Base-by-base conservation (phyloP, 495 filamentous ascomycete genomes). In the Lophiostoma macrostomum region DNA sequence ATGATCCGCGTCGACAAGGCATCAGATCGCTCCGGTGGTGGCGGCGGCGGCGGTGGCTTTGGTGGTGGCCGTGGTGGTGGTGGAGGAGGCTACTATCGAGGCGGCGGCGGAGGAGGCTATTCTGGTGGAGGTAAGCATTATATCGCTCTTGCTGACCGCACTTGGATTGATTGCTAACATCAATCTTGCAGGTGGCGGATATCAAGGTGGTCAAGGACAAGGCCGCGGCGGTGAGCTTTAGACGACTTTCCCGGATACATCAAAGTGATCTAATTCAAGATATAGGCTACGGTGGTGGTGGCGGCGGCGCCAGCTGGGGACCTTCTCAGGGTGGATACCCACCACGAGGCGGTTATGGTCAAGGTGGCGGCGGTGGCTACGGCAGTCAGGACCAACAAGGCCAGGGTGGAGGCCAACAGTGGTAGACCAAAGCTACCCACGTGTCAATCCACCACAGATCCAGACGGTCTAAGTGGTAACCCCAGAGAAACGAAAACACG, bases 1-100 rank as follows among this genome's bases (percentile, higher is more conserved):
- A 80, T 79, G 47, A 96, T 99, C 64, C 91, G 94, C 53, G 93
- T 99, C 39, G 93, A 96, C 74, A 95, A 88, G 68, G 94, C 93
- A 42, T 91, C 88, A 37, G 90, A 97, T 69, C 83, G 84, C 61
- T 76, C 79, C 35, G 72, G 78, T 30, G 76, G 76, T 40, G 77
- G 80, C 18, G 75, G 75, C 25, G 75, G 74, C n/a, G 69, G 80
- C 32, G 72, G 79, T 16, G 38, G 54, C 8, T 58, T 64, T 42
- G 37, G 57, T 13, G 58, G 68, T 30, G 70, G 76, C 50, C 71
- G 73, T 56, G 71, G 68, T 24, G 54, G 54, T 16, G 41, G 54
- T 23, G 42, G 42, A 32, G n/a, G n/a, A n/a, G 42, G 42, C 16
- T 31, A 34, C 27, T 25, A 29, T 10, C 27, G 42, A 13, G 28